Percentiles rank a stretch among this genome's conserved stretches.
Conservation (phyloP, 1,284 basidiomycete genomes). For the Leccinum pachyderme region DNA sequence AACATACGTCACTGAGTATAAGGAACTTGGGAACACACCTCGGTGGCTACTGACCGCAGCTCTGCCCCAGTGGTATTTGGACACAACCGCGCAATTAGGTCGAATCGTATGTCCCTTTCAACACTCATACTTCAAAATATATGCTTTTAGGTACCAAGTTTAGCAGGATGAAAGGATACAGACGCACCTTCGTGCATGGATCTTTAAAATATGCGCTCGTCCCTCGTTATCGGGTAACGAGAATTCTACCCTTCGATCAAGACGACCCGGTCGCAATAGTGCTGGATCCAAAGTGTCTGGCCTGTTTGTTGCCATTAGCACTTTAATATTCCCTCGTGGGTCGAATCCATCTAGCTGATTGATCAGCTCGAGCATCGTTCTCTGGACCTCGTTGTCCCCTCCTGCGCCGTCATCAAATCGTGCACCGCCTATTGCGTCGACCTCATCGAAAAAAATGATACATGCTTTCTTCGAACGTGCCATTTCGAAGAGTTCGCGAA, state of each 20-base stretch:
- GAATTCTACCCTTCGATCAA: slow-evolving; percentile 97
- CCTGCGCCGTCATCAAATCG: slow-evolving; percentile 98
- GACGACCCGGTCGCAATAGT: slow-evolving; percentile 90
- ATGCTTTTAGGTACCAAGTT: slow-evolving; percentile 4
- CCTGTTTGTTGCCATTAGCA: slow-evolving; percentile 99
- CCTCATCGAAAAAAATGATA: slow-evolving; percentile 99
- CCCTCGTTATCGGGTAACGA: slow-evolving; percentile 95
- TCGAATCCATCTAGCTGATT: slow-evolving; percentile 99
- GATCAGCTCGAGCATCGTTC: slow-evolving; percentile 99
- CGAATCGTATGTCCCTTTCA: slow-evolving; percentile 96
- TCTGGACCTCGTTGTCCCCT: slow-evolving; percentile 98
- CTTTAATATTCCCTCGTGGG: slow-evolving; percentile 98
- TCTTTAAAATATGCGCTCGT: slow-evolving; percentile 93
- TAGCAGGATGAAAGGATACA: background rate
- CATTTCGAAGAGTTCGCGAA: slow-evolving; percentile 99
- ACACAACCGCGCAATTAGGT: slow-evolving; percentile 94
- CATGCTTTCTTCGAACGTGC: slow-evolving; percentile 98
- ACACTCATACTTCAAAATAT: slow-evolving; percentile 82
- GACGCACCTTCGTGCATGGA: slow-evolving; percentile 84
- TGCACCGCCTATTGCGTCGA: slow-evolving; percentile 98
- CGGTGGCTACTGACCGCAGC: slow-evolving; percentile 93
- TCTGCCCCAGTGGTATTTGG: slow-evolving; percentile 99
- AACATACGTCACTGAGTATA: background rate
- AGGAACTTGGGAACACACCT: slow-evolving; percentile 50
- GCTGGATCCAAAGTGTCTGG: slow-evolving; percentile 99